phyloP scores from a whole-genome alignment of 2,329 filamentous ascomycete species.

The Decorospora gaudefroyi region DNA sequence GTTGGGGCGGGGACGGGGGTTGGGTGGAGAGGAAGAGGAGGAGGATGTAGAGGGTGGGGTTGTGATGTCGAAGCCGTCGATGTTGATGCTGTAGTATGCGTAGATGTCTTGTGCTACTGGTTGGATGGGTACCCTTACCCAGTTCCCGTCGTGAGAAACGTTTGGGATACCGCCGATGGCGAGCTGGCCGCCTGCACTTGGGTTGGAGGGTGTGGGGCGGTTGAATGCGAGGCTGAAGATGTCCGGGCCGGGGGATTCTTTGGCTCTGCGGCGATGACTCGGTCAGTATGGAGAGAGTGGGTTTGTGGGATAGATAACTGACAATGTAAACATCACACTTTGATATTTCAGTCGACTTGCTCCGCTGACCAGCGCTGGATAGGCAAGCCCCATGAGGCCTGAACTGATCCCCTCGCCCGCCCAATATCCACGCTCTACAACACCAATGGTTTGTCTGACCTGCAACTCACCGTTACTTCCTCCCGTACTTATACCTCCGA shows the following conservation, averaged over 20 bases:
- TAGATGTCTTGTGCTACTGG: constrained; percentile 20
- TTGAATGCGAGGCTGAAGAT: constrained; percentile 35
- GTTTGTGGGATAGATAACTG: constrained; percentile 11
- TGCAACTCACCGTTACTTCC: too few relatives aligned
- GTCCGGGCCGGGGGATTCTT: constrained; percentile 14
- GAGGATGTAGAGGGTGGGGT: constrained; percentile 6
- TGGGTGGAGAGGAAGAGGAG: not conserved
- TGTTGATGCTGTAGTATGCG: constrained; percentile 33
- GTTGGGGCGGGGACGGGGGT: too few relatives aligned
- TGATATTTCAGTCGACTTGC: constrained; percentile 26
- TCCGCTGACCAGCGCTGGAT: constrained; percentile 24
- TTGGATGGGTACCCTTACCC: constrained; percentile 24
- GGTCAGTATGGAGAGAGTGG: not conserved
- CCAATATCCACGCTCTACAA: constrained; percentile 37
- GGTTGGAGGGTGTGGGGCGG: constrained; percentile 17
- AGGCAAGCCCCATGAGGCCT: constrained; percentile 32
- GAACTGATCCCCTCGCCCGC: constrained; percentile 30
- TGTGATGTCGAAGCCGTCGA: constrained; percentile 32
- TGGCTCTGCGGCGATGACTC: constrained; percentile 21
- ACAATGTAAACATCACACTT: constrained; percentile 32
- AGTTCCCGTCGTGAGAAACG: constrained; percentile 19
- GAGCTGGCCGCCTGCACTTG: constrained; percentile 30
- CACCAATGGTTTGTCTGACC: constrained; percentile 38
- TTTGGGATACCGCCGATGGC: constrained; percentile 40
- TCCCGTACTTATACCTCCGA: too few relatives aligned